Evolutionary conservation across 2,329 filamentous ascomycete genomes (phyloP), one percentile per base, ranked within the genome.

Genomic region (Thielaviopsis punctulata): DNA sequence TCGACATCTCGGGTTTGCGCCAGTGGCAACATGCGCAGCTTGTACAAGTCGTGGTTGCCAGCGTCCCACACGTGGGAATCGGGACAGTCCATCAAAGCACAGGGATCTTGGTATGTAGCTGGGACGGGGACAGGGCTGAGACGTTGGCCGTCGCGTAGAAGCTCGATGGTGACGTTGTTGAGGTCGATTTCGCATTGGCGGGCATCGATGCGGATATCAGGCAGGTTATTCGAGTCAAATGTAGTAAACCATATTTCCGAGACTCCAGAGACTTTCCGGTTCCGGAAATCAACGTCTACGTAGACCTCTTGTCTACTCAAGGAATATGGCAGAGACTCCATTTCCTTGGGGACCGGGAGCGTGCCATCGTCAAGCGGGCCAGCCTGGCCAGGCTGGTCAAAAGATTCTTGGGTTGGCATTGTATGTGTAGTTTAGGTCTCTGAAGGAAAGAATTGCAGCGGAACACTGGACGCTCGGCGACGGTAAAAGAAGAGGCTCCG

Each of bases 291-390:
- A 62, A 98, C 73, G 60, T 96, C 89, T 55, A 98, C 73, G 60
- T 88, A 82, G 48, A 98, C 82, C 64, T 86, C 85, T 68, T 96
- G 90, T 67, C 88, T 83, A 52, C 86, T 74, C 54, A 96, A 69
- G 41, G 74, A 69, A 52, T 68, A 71, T 23, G 68, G 65, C 15
- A 66, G 64, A 2, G 68, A 58, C 4, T 64, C 62, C 8, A 57
- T 55, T 55, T 70, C 67, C 48, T 65, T 57, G 27, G 64, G 58
- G 5, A 64, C 63, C 9, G 61, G 60, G 5, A 66, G 53, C 45
- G 61, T 62, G 49, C 65, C 64, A 19, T 63, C 60, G 25, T 61
- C 53, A 39, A 55, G 48, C 7, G 48, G 48, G 19, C 48, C 48
- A 21, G 48, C 55, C 22, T 43, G 15, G 12, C 33, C 57, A 13